These are phyloP conservation scores for Kwoniella sp. DNA, from an alignment of 768 basidiomycete genomes.

Conservation along the genomic window DNA sequence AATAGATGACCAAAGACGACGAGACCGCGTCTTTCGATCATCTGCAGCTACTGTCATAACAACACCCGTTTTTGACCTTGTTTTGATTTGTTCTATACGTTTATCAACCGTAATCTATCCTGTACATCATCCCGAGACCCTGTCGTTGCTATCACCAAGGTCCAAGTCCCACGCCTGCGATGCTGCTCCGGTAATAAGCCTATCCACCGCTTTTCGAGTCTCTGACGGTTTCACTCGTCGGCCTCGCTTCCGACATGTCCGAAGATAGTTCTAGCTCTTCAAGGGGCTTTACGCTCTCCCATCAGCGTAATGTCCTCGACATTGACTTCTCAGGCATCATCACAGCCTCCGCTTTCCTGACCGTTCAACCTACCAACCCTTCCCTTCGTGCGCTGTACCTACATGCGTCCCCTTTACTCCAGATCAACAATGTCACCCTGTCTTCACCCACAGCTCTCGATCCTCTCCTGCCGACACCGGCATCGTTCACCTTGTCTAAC, in stretches of 20 bases:
- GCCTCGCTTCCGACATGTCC: conserved; percentile 10
- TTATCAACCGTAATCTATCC: neutral
- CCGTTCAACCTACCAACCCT: conserved; percentile 74
- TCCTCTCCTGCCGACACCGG: conserved; percentile 44
- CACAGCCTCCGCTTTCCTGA: conserved; percentile 92
- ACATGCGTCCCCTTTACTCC: conserved; percentile 58
- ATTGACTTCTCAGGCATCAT: conserved; percentile 86
- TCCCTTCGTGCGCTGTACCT: conserved; percentile 82
- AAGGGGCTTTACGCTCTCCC: conserved; percentile 56
- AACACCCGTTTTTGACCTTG: neutral
- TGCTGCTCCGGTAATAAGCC: neutral
- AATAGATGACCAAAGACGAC: neutral
- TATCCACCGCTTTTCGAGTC: neutral
- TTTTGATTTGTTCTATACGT: neutral
- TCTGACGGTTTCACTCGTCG: neutral
- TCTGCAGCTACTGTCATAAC: neutral
- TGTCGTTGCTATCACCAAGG: neutral
- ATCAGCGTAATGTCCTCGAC: conserved; percentile 93
- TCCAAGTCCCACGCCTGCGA: neutral
- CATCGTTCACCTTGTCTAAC: conserved; percentile 38
- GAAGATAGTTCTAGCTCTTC: conserved; percentile 8
- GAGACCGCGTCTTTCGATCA: neutral
- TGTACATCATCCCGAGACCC: neutral
- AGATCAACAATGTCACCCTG: conserved; percentile 43
- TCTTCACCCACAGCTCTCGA: conserved; percentile 38